Evolutionary conservation across 495 filamentous ascomycete genomes (phyloP).

Genomic region (Pyrenopolyporus hunteri): DNA sequence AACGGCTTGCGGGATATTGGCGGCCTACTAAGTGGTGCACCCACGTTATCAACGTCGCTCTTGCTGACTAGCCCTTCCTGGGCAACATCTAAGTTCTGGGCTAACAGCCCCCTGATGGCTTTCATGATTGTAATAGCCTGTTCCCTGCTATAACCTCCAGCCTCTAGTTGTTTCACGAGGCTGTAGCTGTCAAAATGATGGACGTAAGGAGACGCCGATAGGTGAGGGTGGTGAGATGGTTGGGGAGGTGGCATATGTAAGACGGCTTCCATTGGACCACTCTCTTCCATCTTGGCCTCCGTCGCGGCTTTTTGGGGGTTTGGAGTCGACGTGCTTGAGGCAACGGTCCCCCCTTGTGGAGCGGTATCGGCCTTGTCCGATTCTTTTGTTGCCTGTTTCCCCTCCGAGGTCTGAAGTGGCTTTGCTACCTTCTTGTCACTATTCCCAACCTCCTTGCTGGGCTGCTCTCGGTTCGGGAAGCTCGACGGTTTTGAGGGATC

Average conservation of each 20-base stretch:
- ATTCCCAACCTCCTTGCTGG: conserved; percentile 29
- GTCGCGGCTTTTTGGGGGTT: conserved; percentile 23
- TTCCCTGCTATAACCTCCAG: conserved; percentile 67
- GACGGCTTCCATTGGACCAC: conserved; percentile 68
- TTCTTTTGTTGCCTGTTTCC: conserved; percentile 30
- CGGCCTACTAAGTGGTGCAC: not conserved
- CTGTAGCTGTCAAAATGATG: conserved; percentile 97
- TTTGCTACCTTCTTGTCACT: conserved; percentile 25
- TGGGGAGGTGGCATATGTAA: conserved; percentile 61
- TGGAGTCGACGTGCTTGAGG: conserved; percentile 30
- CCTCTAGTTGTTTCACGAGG: conserved; percentile 76
- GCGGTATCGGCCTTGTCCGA: conserved; percentile 17
- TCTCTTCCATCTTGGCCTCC: conserved; percentile 36
- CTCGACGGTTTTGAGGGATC: conserved; percentile 25
- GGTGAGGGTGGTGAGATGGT: conserved; percentile 59
- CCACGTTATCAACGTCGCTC: conserved; percentile 49
- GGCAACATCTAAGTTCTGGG: conserved; percentile 79
- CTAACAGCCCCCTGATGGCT: conserved; percentile 75
- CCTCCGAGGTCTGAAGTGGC: conserved; percentile 17
- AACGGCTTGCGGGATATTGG: not conserved
- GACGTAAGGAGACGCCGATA: conserved; percentile 78
- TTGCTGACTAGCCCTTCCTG: conserved; percentile 69
- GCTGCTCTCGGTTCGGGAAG: conserved; percentile 7
- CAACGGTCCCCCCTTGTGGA: conserved; percentile 31
- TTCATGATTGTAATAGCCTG: conserved; percentile 89